A percentile compares a stretch with the other conserved stretches of the same genome.
These are phyloP conservation scores for Sporisorium graminicola DNA, from an alignment of 1,284 basidiomycete species.

Conservation along the genomic window DNA sequence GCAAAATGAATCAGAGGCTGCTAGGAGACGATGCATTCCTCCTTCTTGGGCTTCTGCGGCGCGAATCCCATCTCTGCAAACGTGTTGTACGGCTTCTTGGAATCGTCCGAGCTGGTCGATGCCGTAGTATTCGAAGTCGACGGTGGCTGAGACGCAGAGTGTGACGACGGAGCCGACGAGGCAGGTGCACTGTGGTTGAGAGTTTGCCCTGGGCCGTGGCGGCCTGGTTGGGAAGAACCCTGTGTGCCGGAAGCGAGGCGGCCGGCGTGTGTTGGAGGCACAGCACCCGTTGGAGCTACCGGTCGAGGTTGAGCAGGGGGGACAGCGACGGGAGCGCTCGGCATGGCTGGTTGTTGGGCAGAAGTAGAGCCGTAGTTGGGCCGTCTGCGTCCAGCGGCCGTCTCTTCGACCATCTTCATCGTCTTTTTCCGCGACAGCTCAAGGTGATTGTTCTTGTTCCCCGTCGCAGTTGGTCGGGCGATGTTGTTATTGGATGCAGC, in stretches of 20 bases:
- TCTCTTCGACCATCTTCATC: slow-evolving; percentile 62
- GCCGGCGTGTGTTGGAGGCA: background rate
- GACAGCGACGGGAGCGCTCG: background rate
- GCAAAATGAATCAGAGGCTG: background rate
- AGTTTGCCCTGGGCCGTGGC: slow-evolving; percentile 19
- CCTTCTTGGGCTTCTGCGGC: slow-evolving; percentile 79
- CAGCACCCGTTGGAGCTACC: background rate
- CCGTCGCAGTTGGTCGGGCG: slow-evolving; percentile 1
- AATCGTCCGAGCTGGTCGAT: slow-evolving; percentile 16
- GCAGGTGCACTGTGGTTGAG: slow-evolving; percentile 11
- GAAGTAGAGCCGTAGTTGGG: slow-evolving; percentile 30
- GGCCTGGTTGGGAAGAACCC: slow-evolving; percentile 5
- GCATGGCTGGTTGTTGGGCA: slow-evolving; percentile 6
- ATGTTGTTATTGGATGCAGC: slow-evolving; percentile 5
- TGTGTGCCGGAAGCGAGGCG: slow-evolving; percentile 30
- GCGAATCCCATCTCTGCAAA: slow-evolving; percentile 93
- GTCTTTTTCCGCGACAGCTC: slow-evolving; percentile 56
- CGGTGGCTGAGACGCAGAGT: slow-evolving; percentile 3
- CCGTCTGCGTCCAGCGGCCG: slow-evolving; percentile 34
- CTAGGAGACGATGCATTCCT: slow-evolving; percentile 75
- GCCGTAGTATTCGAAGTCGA: slow-evolving; percentile 14
- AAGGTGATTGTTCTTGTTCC: slow-evolving; percentile 7
- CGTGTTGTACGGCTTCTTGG: slow-evolving; percentile 76
- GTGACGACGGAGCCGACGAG: slow-evolving; percentile 1
- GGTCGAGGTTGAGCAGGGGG: background rate